phyloP scores from a whole-genome alignment of 768 basidiomycete species.

The Strobilomyces confusus region DNA sequence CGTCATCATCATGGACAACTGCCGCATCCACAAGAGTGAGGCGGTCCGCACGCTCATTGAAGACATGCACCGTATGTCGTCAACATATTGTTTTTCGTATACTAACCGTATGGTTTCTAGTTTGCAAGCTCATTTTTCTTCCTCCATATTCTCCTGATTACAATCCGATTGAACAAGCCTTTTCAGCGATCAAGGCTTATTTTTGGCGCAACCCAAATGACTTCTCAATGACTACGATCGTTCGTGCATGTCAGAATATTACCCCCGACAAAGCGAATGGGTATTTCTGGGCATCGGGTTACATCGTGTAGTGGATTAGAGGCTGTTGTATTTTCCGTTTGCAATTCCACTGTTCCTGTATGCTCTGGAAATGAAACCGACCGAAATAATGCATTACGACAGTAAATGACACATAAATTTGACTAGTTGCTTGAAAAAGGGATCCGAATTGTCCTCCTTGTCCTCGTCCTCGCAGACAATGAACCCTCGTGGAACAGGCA shows the following conservation, averaged over 20 bases:
- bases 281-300: conserved; percentile 1
- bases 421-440: neutral
- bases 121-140: neutral
- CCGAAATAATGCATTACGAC: too few species aligned
- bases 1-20: conserved; percentile 25
- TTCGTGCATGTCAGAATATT: neutral
- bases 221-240: neutral
- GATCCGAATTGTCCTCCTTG: neutral
- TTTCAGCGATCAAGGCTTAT: neutral
- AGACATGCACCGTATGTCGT: conserved; percentile 16
- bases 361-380: too few species aligned
- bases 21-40: conserved; percentile 22
- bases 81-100: neutral
- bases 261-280: neutral
- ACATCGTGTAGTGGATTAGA: neutral
- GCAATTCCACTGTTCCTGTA: too few species aligned
- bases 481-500: neutral
- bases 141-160: neutral
- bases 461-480: neutral
- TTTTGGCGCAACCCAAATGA: neutral
- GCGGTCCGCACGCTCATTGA: conserved; percentile 18
- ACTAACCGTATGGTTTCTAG: neutral
- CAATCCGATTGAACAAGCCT: neutral
- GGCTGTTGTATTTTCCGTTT: too few species aligned
- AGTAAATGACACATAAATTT: neutral